These are phyloP conservation scores for Pseudocercospora fuligena DNA, from an alignment of 2,329 filamentous ascomycete genomes.

Conservation along the genomic window DNA sequence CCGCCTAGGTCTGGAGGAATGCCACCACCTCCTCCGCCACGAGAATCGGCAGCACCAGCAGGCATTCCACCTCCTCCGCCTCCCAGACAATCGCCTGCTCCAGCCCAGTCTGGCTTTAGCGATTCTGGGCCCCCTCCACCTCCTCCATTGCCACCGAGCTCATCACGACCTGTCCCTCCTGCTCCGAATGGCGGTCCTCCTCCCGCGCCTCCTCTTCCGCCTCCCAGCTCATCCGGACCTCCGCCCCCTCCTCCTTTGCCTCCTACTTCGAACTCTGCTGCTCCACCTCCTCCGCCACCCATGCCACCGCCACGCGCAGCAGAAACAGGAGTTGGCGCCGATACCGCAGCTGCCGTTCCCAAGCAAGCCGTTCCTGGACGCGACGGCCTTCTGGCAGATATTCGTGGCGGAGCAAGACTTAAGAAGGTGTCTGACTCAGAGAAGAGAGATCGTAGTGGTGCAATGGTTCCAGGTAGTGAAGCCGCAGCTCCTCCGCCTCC, in stretches of 20 bases:
- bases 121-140: slow-evolving; percentile 41
- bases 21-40: slow-evolving; percentile 50
- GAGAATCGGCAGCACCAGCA: slow-evolving; percentile 43
- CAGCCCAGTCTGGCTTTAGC: slow-evolving; percentile 45
- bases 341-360: slow-evolving; percentile 40
- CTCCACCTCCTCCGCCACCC: slow-evolving; percentile 52
- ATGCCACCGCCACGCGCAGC: slow-evolving; percentile 49
- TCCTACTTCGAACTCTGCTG: slow-evolving; percentile 39
- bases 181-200: slow-evolving; percentile 37
- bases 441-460: slow-evolving; percentile 73
- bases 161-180: slow-evolving; percentile 40
- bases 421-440: slow-evolving; percentile 75
- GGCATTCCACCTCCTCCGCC: slow-evolving; percentile 45
- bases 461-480: slow-evolving; percentile 61
- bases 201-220: slow-evolving; percentile 50
- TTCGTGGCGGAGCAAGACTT: slow-evolving; percentile 67
- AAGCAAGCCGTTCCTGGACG: slow-evolving; percentile 46
- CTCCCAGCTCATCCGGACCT: slow-evolving; percentile 45
- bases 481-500: slow-evolving; percentile 60
- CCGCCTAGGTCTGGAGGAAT: slow-evolving; percentile 51
- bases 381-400: slow-evolving; percentile 70
- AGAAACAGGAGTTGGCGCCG: slow-evolving; percentile 55
- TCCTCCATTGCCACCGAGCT: slow-evolving; percentile 41
- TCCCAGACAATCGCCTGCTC: slow-evolving; percentile 66
- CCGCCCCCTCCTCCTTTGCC: slow-evolving; percentile 50